These are phyloP conservation scores for Neonectria sp. DNA, from an alignment of 2,329 filamentous ascomycete species.

Conservation along the genomic window DNA sequence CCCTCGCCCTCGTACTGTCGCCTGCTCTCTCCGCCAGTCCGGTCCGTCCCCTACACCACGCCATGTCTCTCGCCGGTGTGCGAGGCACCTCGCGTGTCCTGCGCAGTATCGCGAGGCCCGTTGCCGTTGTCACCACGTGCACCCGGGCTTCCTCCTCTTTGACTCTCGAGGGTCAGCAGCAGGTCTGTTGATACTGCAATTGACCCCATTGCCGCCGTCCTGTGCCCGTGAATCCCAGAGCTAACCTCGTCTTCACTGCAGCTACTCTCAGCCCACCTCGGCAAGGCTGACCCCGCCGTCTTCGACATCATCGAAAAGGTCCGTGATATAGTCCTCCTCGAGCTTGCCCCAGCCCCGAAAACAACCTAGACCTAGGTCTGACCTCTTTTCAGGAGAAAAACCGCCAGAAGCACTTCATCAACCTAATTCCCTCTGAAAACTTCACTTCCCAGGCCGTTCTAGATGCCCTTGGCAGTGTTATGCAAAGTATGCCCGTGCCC, in stretches of 20 bases:
- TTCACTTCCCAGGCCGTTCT: conserved; percentile 95
- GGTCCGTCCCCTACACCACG: conserved; percentile 32
- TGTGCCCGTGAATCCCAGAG: conserved; percentile 17
- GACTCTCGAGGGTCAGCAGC: conserved; percentile 71
- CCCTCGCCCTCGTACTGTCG: conserved; percentile 3
- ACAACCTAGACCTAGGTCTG: conserved; percentile 6
- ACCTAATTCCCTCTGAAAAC: conserved; percentile 95
- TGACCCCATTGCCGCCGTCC: conserved; percentile 24
- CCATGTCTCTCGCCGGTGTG: conserved; percentile 65
- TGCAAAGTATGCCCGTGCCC: conserved; percentile 79
- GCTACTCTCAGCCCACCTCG: conserved; percentile 84
- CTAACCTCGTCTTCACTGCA: conserved; percentile 56
- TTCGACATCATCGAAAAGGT: conserved; percentile 94
- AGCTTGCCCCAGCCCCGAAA: no score
- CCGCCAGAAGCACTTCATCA: conserved; percentile 98
- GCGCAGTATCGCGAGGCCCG: conserved; percentile 57
- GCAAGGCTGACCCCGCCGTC: conserved; percentile 88
- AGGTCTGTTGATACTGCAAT: conserved; percentile 58
- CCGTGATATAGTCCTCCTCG: conserved; percentile 41
- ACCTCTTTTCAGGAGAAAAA: conserved; percentile 81
- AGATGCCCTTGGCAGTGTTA: conserved; percentile 91
- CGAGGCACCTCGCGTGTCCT: conserved; percentile 65
- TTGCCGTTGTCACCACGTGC: conserved; percentile 40
- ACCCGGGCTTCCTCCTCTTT: conserved; percentile 61
- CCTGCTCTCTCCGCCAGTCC: conserved; percentile 13